Conservation (phyloP, 164 flowering plant species). For the Nelumbo lutea region DNA sequence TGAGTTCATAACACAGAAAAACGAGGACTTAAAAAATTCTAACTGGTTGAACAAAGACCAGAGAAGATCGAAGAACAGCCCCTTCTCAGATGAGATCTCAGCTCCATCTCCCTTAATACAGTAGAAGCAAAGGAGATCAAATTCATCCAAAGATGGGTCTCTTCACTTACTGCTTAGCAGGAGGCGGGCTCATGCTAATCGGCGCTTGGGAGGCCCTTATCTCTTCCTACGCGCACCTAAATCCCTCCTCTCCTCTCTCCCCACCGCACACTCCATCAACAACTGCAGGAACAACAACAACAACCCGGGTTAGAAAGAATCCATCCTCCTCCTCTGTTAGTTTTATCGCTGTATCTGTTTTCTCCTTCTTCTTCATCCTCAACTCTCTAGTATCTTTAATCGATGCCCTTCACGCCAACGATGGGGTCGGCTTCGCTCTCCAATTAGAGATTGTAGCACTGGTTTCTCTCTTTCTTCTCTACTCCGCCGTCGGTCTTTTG, state of each 20-base stretch:
- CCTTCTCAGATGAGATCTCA: too few species aligned
- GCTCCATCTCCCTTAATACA: too few species aligned
- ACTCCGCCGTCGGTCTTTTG: slow-evolving; percentile 42
- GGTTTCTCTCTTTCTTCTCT: slow-evolving; percentile 55
- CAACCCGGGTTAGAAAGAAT: background rate
- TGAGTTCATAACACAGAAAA: too few species aligned
- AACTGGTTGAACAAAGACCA: too few species aligned
- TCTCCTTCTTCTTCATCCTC: slow-evolving; percentile 41
- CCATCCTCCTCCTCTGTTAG: slow-evolving; percentile 17
- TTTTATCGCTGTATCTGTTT: slow-evolving; percentile 18
- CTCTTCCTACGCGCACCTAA: slow-evolving; percentile 15
- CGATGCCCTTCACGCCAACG: slow-evolving; percentile 40
- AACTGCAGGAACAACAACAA: background rate
- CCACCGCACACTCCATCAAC: background rate
- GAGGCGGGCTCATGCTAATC: slow-evolving; percentile 51
- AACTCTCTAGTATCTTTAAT: slow-evolving; percentile 51
- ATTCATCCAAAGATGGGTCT: slow-evolving; percentile 42
- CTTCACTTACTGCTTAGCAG: slow-evolving; percentile 43
- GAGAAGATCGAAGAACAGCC: too few species aligned
- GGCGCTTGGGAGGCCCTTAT: slow-evolving; percentile 55
- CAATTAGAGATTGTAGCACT: slow-evolving; percentile 54
- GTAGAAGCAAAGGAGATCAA: too few species aligned
- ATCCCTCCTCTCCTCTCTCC: slow-evolving; percentile 16
- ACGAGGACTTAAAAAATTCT: too few species aligned
- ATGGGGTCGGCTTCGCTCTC: slow-evolving; percentile 52